These are phyloP conservation scores for Micractinium sp. DNA, from an alignment of 139 green algal species.

Conservation along the genomic window DNA sequence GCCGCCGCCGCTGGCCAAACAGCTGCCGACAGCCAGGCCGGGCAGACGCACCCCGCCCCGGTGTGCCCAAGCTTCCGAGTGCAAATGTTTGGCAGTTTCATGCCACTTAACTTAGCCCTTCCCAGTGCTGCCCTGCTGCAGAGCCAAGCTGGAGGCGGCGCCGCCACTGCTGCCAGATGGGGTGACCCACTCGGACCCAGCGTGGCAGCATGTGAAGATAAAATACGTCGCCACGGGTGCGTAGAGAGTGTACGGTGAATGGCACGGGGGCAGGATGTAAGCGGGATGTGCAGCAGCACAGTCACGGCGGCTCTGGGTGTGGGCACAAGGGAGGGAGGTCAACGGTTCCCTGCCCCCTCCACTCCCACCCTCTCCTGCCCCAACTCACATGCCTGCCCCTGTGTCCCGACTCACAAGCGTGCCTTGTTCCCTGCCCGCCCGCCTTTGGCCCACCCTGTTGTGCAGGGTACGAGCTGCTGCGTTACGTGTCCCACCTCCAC, in stretches of 20 bases:
- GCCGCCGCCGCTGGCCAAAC: no score
- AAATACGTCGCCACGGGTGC: conserved; percentile 36
- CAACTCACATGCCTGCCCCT: neutral
- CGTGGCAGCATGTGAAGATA: conserved; percentile 29
- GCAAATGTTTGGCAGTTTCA: neutral
- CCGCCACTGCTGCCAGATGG: conserved; percentile 32
- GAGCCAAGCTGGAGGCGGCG: conserved; percentile 15
- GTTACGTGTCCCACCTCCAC: conserved; percentile 21
- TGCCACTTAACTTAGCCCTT: neutral
- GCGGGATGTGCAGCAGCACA: neutral
- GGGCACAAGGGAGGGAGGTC: neutral
- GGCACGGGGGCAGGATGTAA: neutral
- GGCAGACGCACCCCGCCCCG: no score
- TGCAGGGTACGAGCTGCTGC: conserved; percentile 36
- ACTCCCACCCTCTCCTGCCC: neutral
- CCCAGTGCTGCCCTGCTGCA: neutral
- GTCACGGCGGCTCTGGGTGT: neutral
- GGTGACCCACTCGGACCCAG: conserved; percentile 1
- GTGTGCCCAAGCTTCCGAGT: neutral
- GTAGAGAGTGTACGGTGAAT: neutral
- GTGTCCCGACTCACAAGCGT: neutral
- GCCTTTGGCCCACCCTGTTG: neutral
- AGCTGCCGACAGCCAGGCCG: no score
- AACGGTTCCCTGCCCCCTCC: neutral
- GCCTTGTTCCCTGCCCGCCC: neutral